These are phyloP conservation scores for Trichoderma asperelloides DNA, from an alignment of 495 filamentous ascomycete genomes.

Conservation along the genomic window DNA sequence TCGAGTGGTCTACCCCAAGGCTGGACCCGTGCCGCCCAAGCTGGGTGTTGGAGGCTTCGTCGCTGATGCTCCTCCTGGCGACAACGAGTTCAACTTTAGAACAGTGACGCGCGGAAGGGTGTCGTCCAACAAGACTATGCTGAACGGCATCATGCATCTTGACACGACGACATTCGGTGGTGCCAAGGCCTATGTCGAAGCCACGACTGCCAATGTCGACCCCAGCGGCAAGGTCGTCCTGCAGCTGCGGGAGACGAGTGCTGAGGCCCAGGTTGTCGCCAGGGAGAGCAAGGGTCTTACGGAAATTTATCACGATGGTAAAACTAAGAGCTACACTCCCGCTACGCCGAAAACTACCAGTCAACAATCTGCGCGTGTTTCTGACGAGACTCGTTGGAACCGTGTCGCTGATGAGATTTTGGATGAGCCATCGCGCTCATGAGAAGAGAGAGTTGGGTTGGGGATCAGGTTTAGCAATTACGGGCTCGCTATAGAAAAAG, in stretches of 20 bases:
- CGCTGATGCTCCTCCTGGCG: slow-evolving; percentile 20
- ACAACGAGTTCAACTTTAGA: slow-evolving; percentile 21
- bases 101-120: background rate
- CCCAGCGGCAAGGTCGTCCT: slow-evolving; percentile 51
- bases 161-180: slow-evolving; percentile 57
- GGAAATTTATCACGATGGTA: slow-evolving; percentile 13
- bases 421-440: background rate
- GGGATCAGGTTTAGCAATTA: background rate
- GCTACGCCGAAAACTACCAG: background rate
- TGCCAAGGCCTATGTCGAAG: slow-evolving; percentile 54
- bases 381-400: background rate
- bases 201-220: slow-evolving; percentile 47
- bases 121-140: slow-evolving; percentile 8
- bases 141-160: slow-evolving; percentile 35
- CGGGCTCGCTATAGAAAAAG: background rate
- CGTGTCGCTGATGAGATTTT: background rate
- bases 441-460: background rate
- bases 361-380: background rate
- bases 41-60: slow-evolving; percentile 45
- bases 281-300: slow-evolving; percentile 33
- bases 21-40: slow-evolving; percentile 7
- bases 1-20: slow-evolving; percentile 45
- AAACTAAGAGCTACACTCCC: background rate
- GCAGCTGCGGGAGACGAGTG: slow-evolving; percentile 34
- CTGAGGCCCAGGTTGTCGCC: slow-evolving; percentile 42